A percentile compares a stretch with the other conserved stretches of the same genome.
phyloP scores from a whole-genome alignment of 2,329 filamentous ascomycete genomes.

The Penicillium rolfsii region DNA sequence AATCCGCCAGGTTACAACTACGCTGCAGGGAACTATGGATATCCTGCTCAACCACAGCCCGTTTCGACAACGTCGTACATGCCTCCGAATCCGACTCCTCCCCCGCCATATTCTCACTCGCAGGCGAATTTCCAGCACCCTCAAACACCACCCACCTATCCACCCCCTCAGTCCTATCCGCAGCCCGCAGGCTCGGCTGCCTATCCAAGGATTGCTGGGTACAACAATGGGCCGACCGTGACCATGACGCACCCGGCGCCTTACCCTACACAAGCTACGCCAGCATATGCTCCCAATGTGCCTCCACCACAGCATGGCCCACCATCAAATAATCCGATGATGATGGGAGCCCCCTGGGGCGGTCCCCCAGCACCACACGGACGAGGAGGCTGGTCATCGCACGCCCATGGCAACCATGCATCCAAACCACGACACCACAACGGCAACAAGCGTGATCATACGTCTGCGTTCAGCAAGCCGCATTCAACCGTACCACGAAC shows the following conservation, averaged over 20 bases:
- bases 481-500: constrained; percentile 35
- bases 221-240: constrained; percentile 25
- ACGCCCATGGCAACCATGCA: constrained; percentile 29
- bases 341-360: constrained; percentile 60
- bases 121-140: constrained; percentile 30
- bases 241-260: constrained; percentile 27
- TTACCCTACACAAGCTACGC: constrained; percentile 26
- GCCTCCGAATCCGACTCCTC: constrained; percentile 27
- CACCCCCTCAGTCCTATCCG: constrained; percentile 32
- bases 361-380: constrained; percentile 48
- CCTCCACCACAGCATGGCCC: constrained; percentile 30
- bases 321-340: constrained; percentile 39
- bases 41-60: constrained; percentile 34
- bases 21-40: constrained; percentile 37
- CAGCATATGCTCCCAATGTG: constrained; percentile 23
- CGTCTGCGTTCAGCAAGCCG: constrained; percentile 43
- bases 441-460: constrained; percentile 43
- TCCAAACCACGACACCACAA: constrained; percentile 31
- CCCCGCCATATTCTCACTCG: constrained; percentile 33
- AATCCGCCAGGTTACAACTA: constrained; percentile 34
- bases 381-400: constrained; percentile 30
- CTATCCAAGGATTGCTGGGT: constrained; percentile 35
- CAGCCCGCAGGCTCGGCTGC: constrained; percentile 30
- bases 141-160: constrained; percentile 26
- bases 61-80: constrained; percentile 32